A percentile compares a stretch with the other conserved stretches of the same genome.
Conservation (phyloP, 345 rosid genomes). For the Reutealis trisperma region DNA sequence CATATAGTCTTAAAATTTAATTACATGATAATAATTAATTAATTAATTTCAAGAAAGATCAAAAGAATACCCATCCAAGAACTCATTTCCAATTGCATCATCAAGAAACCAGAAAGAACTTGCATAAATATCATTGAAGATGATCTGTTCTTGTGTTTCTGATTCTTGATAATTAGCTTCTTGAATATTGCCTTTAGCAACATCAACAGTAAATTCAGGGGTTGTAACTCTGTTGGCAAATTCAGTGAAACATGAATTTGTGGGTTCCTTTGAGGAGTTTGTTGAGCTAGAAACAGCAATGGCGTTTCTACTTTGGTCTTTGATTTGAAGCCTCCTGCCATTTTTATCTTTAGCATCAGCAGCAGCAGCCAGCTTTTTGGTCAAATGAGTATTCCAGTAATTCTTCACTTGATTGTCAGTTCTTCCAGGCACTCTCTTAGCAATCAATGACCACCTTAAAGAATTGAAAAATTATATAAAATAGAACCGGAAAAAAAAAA, state of each 20-base stretch:
- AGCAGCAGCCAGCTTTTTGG: conserved; percentile 42
- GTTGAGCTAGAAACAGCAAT: conserved; percentile 16
- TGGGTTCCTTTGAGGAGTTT: neutral
- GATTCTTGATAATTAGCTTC: conserved; percentile 14
- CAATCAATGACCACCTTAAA: conserved; percentile 69
- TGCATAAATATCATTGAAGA: conserved; percentile 24
- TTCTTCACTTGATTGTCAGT: conserved; percentile 79
- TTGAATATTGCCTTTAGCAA: conserved; percentile 10
- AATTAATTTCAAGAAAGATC: conserved; percentile 10
- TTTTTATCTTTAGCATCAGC: conserved; percentile 6
- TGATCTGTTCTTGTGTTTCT: conserved; percentile 8
- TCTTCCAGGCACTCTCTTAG: conserved; percentile 67
- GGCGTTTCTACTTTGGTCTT: conserved; percentile 22
- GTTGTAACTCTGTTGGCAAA: neutral
- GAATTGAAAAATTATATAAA: too few species aligned
- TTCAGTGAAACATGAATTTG: neutral
- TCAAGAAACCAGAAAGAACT: conserved; percentile 45
- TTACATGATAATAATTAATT: neutral
- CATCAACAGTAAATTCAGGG: conserved; percentile 11
- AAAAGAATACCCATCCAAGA: conserved; percentile 38
- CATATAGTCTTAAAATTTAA: neutral
- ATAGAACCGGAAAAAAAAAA: too few species aligned
- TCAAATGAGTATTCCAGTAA: conserved; percentile 61
- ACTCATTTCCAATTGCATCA: conserved; percentile 38
- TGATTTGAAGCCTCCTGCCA: conserved; percentile 24